Evolutionary conservation across 208 protist genomes (phyloP).

Genomic region (Acanthamoeba castellanii): DNA sequence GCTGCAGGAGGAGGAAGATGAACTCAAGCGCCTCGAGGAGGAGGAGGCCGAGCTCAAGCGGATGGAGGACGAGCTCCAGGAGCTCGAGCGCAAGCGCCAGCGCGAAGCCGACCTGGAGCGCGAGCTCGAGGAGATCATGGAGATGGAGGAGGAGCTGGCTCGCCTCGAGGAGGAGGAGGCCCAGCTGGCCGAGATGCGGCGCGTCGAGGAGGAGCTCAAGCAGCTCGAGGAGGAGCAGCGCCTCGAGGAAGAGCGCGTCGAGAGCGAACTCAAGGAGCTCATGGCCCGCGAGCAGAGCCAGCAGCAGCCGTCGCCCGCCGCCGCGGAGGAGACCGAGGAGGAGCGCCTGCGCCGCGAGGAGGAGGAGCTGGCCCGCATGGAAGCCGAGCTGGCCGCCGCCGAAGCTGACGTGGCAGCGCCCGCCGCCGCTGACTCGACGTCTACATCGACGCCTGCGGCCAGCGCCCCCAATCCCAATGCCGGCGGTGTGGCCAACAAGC

Average conservation of each 20-base stretch:
- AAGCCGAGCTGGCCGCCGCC: conserved; percentile 29
- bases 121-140: conserved; percentile 54
- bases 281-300: not conserved
- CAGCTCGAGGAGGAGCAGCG: conserved; percentile 51
- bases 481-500: not conserved
- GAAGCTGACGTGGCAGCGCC: not conserved
- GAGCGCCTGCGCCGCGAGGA: conserved; percentile 45
- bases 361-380: conserved; percentile 51
- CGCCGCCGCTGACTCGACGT: too few relatives aligned
- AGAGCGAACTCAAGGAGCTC: not conserved
- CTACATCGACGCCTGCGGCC: not conserved
- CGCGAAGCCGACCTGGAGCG: conserved; percentile 9
- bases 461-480: not conserved
- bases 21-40: conserved; percentile 48
- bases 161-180: conserved; percentile 30
- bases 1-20: conserved; percentile 2
- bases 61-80: conserved; percentile 5
- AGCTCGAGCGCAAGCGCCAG: not conserved
- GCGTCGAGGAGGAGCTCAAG: not conserved
- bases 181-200: conserved; percentile 14
- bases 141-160: conserved; percentile 30
- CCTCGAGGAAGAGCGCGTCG: conserved; percentile 27
- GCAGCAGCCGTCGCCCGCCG: not conserved
- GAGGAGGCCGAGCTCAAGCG: conserved; percentile 28
- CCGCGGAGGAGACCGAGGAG: not conserved